Conservation (phyloP, 345 rosid genomes). For the Gossypium ekmanianum region DNA sequence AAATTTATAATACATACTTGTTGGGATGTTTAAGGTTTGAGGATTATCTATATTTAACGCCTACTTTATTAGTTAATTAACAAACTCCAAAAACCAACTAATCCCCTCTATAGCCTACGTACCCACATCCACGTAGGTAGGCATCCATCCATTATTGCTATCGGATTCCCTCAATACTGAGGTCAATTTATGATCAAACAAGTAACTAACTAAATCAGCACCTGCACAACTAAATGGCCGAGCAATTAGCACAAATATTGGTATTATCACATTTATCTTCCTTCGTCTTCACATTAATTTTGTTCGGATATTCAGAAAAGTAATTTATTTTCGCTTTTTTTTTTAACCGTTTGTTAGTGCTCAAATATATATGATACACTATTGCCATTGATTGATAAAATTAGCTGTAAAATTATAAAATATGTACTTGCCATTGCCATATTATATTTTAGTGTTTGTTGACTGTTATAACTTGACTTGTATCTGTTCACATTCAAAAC, state of each 20-base stretch:
- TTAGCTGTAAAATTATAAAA: not conserved
- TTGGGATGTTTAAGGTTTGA: no score
- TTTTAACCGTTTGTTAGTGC: no score
- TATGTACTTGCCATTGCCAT: not conserved
- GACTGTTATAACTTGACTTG: not conserved
- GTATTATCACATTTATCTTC: no score
- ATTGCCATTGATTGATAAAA: not conserved
- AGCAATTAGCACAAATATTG: not conserved
- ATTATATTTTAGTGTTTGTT: not conserved
- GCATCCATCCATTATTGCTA: not conserved
- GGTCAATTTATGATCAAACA: not conserved
- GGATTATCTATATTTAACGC: no score
- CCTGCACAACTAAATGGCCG: conserved; percentile 6
- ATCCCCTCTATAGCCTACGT: not conserved
- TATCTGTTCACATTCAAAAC: not conserved
- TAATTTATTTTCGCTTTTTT: no score
- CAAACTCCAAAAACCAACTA: not conserved
- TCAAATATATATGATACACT: no score
- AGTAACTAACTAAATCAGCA: not conserved
- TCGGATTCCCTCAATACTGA: not conserved
- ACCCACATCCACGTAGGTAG: no score
- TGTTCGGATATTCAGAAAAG: no score
- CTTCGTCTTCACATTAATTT: no score
- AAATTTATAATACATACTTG: no score
- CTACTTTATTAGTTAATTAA: not conserved